A percentile compares a stretch with the other conserved stretches of the same genome.
Evolutionary conservation across 352 stramenopile species (phyloP).

Genomic region (Globisporangium echinulatum): DNA sequence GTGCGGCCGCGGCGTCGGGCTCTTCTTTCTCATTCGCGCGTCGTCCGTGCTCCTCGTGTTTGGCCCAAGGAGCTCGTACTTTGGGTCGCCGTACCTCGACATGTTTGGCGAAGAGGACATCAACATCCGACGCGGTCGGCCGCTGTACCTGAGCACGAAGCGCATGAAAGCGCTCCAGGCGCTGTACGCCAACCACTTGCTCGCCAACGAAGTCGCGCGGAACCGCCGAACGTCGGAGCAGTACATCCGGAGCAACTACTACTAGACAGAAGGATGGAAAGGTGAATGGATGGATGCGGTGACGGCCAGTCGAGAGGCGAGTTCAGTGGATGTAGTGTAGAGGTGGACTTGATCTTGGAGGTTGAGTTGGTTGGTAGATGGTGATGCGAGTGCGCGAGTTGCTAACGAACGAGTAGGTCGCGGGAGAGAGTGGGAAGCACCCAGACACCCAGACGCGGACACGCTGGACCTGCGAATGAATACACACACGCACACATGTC

Average conservation of each 20-base stretch:
- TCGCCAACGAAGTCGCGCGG: conserved; percentile 74
- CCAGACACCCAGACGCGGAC: too few species aligned
- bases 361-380: too few species aligned
- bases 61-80: conserved; percentile 72
- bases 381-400: too few species aligned
- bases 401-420: too few species aligned
- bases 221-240: conserved; percentile 82
- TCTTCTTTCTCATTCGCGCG: conserved; percentile 81
- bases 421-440: too few species aligned
- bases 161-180: conserved; percentile 65
- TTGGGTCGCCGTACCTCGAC: conserved; percentile 79
- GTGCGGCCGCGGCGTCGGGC: conserved; percentile 60
- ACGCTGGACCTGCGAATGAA: too few species aligned
- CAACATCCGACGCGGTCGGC: conserved; percentile 67
- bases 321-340: not conserved
- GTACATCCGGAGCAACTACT: conserved; percentile 85
- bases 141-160: conserved; percentile 67
- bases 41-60: conserved; percentile 75
- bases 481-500: too few species aligned
- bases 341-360: too few species aligned
- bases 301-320: too few species aligned
- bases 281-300: not conserved
- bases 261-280: conserved; percentile 22
- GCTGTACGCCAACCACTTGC: conserved; percentile 71
- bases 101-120: conserved; percentile 89